Base-by-base conservation (phyloP, 495 filamentous ascomycete genomes). In the Podospora anserina region DNA sequence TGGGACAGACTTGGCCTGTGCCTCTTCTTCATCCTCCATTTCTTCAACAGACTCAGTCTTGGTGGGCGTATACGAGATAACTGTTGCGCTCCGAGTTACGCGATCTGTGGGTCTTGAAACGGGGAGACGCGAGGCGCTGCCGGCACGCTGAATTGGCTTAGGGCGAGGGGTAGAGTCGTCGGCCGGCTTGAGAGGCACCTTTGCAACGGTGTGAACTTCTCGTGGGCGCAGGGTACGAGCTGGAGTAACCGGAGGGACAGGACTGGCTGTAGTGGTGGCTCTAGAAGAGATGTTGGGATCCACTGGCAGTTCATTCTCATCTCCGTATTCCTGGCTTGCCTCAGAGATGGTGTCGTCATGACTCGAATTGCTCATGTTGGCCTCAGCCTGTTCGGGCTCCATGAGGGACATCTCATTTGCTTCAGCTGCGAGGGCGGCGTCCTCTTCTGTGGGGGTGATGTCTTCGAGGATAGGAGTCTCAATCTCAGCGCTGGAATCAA, bases 121-220 rank as follows among this genome's bases (percentile, higher is more conserved):
- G 20, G 68, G 85, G 78, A 76, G 82, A 66, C 65, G 86, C 75
- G 78, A 89, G 78, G 71, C 87, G 75, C 81, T 91, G 79, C 71
- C 84, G 81, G 71, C 82, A 70, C 69, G 86, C 68, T 76, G 87
- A 86, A 77, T 82, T 5, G 69, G 58, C 66, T 73, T 68, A 58
- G 77, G 65, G 62, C 86, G 73, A 3, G 89, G 87, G 2, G 85
- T 87, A 1, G 86, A 82, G 0, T 90, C 83, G 18, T 88, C 89
- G 57, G 87, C 88, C 0, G 87, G 82, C 76, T 90, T 91, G 28
- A 93, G 78, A 4, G 91, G 90, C 0, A 93, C 89, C 79, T 92
- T 94, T 16, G 88, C 89, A 0, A 91, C 86, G 0, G 91, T 93
- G 73, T 91, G 88, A 66, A 90, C 83, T 16, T 86, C 66, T 11